Base-by-base conservation (phyloP, 2,329 filamentous ascomycete species). In the Penicillium sp. region DNA sequence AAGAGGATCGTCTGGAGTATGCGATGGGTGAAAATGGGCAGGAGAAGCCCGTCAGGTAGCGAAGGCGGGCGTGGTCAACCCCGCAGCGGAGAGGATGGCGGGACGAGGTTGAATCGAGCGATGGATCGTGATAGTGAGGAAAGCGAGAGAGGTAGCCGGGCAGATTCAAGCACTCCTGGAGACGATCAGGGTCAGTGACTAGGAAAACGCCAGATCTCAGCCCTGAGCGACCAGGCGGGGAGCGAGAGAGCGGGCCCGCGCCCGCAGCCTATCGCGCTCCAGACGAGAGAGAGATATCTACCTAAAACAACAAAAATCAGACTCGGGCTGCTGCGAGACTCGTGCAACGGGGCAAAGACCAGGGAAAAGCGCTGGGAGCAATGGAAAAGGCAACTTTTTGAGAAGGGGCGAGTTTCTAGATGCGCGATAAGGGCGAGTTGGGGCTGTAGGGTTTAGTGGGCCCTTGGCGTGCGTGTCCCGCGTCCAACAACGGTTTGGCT, bases 361-460 rank as follows among this genome's bases (percentile, higher is more conserved):
- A 14, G 6, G 27, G 20, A 17, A 28, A 21, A 29, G 28, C 8
- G 4, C 18, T 16, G 4, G 28, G 14, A 13, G 10, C n/a, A n/a
- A n/a, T n/a, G n/a, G n/a, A n/a, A n/a, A n/a, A n/a, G n/a, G n/a
- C n/a, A n/a, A n/a, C n/a, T n/a, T n/a, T n/a, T n/a, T 30, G 7
- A 28, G 19, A 36, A 10, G 15, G 28, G 40, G n/a, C n/a, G n/a
- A n/a, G n/a, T n/a, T 43, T 55, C 50, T 50, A 50, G 48, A 48
- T 41, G 39, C 46, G 39, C 50, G 50, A 52, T 52, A 50, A 53
- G 41, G 26, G 30, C 10, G 17, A 31, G 15, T 36, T 33, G 33
- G 40, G 36, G 43, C 39, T 35, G 39, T 53, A 53, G 47, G 49
- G 46, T 47, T 51, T 50, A 54, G 50, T 46, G 50, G 42, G 39